Percentiles rank a stretch among this genome's conserved stretches.
These are phyloP conservation scores for Abelmoschus esculentus DNA, from an alignment of 345 rosid genomes.

Conservation along the genomic window DNA sequence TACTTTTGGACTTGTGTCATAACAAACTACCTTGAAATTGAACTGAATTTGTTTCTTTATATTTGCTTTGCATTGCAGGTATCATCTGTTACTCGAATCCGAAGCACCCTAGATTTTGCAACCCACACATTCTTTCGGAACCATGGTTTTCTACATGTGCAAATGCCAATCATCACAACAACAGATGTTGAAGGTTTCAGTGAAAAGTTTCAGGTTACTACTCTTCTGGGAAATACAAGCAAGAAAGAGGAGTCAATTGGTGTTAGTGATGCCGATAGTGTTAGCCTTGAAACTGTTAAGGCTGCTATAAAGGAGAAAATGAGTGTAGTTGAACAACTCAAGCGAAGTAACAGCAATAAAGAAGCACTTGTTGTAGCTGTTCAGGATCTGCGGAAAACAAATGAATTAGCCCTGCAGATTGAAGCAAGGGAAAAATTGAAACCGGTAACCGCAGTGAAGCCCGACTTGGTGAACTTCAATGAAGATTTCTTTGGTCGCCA, in stretches of 20 bases:
- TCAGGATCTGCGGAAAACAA: conserved; percentile 64
- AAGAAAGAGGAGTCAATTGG: conserved; percentile 28
- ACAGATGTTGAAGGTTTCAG: conserved; percentile 50
- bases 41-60: not conserved
- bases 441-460: conserved; percentile 22
- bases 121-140: conserved; percentile 64
- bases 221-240: conserved; percentile 29
- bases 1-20: conserved; percentile 2
- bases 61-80: conserved; percentile 37
- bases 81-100: conserved; percentile 62
- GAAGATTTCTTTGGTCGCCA: conserved; percentile 54
- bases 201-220: conserved; percentile 54
- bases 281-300: conserved; percentile 49
- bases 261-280: conserved; percentile 22
- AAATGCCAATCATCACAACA: conserved; percentile 74
- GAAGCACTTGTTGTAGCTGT: conserved; percentile 63
- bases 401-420: conserved; percentile 54
- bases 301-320: conserved; percentile 60
- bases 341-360: conserved; percentile 66
- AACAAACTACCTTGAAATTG: conserved; percentile 6
- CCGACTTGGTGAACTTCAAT: conserved; percentile 25
- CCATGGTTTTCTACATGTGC: conserved; percentile 58
- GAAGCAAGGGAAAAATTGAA: conserved; percentile 50
- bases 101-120: conserved; percentile 57
- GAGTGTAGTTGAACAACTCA: conserved; percentile 52